Conservation (phyloP, 2,329 filamentous ascomycete species). For the Apiospora saccharicola region DNA sequence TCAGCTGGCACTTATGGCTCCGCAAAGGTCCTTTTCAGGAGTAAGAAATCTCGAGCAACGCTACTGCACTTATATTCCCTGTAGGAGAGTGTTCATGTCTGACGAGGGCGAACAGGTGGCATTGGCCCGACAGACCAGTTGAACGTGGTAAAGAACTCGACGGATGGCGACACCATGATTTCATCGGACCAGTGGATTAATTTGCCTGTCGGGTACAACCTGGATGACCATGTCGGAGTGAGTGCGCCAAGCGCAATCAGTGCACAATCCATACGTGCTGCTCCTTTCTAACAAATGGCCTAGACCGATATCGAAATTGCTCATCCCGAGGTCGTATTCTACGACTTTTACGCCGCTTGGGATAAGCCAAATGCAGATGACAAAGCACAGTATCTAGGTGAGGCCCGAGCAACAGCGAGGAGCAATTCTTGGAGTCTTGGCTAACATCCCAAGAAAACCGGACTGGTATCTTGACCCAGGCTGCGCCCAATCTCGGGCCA, state of each 20-base stretch:
- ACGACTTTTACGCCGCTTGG: conserved; percentile 71
- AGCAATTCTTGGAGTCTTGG: not conserved
- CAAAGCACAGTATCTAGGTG: conserved; percentile 52
- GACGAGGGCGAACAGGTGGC: conserved; percentile 43
- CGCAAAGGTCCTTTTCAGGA: conserved; percentile 72
- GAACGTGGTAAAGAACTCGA: conserved; percentile 56
- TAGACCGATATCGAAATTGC: conserved; percentile 56
- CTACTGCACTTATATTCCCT: not conserved
- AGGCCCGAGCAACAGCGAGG: conserved; percentile 25
- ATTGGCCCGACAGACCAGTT: conserved; percentile 71
- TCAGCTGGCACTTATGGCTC: conserved; percentile 75
- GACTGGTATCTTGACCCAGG: conserved; percentile 61
- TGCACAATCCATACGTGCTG: not conserved
- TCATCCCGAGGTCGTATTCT: conserved; percentile 58
- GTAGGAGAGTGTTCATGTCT: conserved; percentile 22
- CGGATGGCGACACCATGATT: conserved; percentile 60
- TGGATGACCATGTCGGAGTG: conserved; percentile 63
- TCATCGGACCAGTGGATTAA: conserved; percentile 60
- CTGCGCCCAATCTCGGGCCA: conserved; percentile 69
- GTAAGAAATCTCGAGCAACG: conserved; percentile 38
- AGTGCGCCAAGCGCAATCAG: conserved; percentile 24
- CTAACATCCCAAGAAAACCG: conserved; percentile 31
- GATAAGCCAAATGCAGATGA: conserved; percentile 54
- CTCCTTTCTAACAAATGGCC: conserved; percentile 18
- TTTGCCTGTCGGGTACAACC: conserved; percentile 65